These are phyloP conservation scores for Cylindrotheca closterium DNA, from an alignment of 108 stramenopile genomes.

Conservation along the genomic window DNA sequence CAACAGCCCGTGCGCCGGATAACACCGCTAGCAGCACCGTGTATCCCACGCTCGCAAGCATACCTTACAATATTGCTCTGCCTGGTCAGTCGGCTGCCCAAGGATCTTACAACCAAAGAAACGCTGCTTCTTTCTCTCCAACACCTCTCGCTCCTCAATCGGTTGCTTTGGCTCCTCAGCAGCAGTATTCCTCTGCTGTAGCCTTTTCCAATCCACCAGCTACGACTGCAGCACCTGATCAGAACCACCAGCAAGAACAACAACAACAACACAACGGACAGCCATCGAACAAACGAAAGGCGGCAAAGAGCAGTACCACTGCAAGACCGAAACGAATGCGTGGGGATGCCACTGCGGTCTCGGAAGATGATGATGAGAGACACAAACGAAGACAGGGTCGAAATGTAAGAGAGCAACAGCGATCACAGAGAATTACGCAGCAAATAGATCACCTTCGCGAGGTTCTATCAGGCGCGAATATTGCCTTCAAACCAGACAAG, in stretches of 20 bases:
- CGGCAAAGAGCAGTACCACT: neutral
- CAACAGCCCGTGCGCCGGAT: conserved; percentile 2
- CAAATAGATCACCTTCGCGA: conserved; percentile 66
- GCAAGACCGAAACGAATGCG: conserved; percentile 10
- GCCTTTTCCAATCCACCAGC: neutral
- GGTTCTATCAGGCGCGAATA: conserved; percentile 52
- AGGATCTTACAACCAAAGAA: neutral
- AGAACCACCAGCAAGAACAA: too few relatives aligned
- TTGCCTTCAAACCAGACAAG: conserved; percentile 75
- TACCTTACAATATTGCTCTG: neutral
- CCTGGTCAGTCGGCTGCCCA: neutral
- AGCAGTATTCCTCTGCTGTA: neutral
- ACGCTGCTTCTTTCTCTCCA: neutral
- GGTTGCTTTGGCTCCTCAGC: neutral
- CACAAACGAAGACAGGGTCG: conserved; percentile 61
- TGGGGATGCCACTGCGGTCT: conserved; percentile 36
- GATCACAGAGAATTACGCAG: conserved; percentile 69
- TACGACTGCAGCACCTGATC: too few relatives aligned
- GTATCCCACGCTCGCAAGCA: neutral
- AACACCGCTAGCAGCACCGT: neutral
- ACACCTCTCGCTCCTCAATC: neutral
- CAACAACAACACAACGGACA: too few relatives aligned
- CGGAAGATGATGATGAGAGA: conserved; percentile 74
- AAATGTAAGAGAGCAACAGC: conserved; percentile 75
- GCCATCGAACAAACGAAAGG: too few relatives aligned